Base-by-base conservation (phyloP, 441 rosid genomes). In the Aquilaria agallochum region DNA sequence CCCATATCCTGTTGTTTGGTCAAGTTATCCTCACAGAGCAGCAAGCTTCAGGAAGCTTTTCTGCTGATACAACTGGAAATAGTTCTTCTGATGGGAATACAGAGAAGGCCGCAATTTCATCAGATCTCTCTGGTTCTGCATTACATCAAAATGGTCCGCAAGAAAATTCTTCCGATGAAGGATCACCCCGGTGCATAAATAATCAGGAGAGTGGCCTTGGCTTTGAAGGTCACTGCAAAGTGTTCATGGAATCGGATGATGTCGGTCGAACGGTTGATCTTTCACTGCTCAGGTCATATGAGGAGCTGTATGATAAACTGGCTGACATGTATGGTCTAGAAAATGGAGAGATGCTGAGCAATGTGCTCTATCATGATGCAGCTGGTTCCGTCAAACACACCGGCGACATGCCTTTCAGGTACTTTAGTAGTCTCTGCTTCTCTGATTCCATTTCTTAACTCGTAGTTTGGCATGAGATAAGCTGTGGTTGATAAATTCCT, bases 381-480 rank as follows among this genome's bases (percentile, higher is more conserved):
- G 55, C 79, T 0, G 95, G 97, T 32, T 70, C 83, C 7, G 59
- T 69, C 53, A 86, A 80, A 58, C 81, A 76, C 64, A 68, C 89
- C 0, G 96, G 98, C 42, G 84, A 82, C n/a, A 89, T 85, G 69
- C 97, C 98, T 62, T 93, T 90, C 77, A 78, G 98, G 98, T 93
- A 67, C 30, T 31, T 12, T 33, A 27, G 30, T 14, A 14, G 12
- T 15, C 52, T 50, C 31, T 32, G 20, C 3, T 11, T 45, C 31
- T 34, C 50, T 33, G 4, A 30, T 31, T 30, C 0, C 55, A 59
- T 4, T 54, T 50, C 44, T 50, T 56, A 34, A 10, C 2, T 49
- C 8, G 50, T 51, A 9, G 6, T 2, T 56, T 1, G 10, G 6
- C 48, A 31, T 6, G 8, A 42, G 40, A 14, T 53, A 50, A 46